A percentile compares a stretch with the other conserved stretches of the same genome.
These are phyloP conservation scores for Lathyrus aphaca DNA, from an alignment of 306 rosid species.

Conservation along the genomic window DNA sequence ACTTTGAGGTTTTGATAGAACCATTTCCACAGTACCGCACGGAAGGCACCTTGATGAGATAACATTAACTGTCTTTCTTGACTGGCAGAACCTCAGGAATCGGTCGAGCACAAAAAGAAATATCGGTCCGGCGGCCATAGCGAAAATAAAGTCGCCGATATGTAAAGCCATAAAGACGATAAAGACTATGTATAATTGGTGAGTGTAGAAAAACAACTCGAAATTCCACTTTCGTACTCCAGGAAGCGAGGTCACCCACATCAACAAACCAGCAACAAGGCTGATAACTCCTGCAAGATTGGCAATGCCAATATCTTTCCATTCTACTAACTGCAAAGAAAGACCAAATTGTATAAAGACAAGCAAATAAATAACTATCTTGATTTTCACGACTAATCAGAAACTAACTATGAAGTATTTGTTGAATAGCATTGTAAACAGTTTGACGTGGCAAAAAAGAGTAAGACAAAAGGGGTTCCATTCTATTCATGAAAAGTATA, in stretches of 20 bases:
- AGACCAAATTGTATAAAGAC: slow-evolving; percentile 8
- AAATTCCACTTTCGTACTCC: slow-evolving; percentile 73
- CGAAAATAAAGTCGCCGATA: slow-evolving; percentile 80
- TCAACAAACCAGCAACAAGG: slow-evolving; percentile 76
- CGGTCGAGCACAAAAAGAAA: slow-evolving; percentile 84
- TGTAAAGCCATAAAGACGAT: slow-evolving; percentile 77
- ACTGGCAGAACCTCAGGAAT: slow-evolving; percentile 85
- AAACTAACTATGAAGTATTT: not conserved
- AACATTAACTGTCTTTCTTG: slow-evolving; percentile 69
- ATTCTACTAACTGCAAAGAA: slow-evolving; percentile 62
- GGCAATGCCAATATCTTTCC: slow-evolving; percentile 75
- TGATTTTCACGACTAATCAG: not conserved
- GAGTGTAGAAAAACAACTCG: slow-evolving; percentile 94
- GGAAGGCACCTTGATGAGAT: slow-evolving; percentile 81
- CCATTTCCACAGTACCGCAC: slow-evolving; percentile 82
- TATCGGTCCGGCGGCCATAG: slow-evolving; percentile 77
- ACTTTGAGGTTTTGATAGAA: slow-evolving; percentile 87
- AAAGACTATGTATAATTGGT: slow-evolving; percentile 78
- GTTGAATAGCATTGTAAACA: no score
- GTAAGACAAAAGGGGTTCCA: no score
- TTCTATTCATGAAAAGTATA: not conserved
- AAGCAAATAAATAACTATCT: slow-evolving; percentile 22
- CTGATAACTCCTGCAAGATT: slow-evolving; percentile 80
- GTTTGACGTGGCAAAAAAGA: no score
- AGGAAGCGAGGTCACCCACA: slow-evolving; percentile 94